Conservation (phyloP, 257 asterid genomes). For the Nicotiana undulata region DNA sequence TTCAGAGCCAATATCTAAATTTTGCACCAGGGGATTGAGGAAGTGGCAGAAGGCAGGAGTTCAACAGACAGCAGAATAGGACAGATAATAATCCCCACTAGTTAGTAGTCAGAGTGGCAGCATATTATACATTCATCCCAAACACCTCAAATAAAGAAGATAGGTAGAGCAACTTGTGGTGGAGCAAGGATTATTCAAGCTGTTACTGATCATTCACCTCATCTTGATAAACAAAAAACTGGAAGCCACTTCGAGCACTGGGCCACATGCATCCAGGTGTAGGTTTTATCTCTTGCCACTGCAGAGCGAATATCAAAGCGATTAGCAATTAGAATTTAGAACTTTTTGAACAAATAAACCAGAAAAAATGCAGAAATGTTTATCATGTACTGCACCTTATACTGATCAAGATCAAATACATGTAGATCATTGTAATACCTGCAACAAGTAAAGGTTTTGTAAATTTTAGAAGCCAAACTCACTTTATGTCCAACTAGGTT, state of each 20-base stretch:
- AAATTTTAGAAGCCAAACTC: background rate
- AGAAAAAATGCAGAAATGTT: constrained; percentile 4
- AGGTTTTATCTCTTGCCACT: constrained; percentile 99
- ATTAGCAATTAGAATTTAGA: constrained; percentile 11
- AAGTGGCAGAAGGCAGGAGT: background rate
- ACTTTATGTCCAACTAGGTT: background rate
- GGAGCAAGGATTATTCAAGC: background rate
- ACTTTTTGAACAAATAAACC: background rate
- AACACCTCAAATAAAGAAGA: constrained; percentile 6
- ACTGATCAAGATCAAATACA: constrained; percentile 90
- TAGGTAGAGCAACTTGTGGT: background rate
- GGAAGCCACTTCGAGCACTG: constrained; percentile 96
- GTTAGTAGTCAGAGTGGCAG: background rate
- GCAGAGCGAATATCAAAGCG: constrained; percentile 17
- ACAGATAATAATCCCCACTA: background rate
- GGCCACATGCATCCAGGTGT: constrained; percentile 96
- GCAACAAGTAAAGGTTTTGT: constrained; percentile 14
- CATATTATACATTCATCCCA: background rate
- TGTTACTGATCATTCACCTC: constrained; percentile 37
- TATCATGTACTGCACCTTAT: constrained; percentile 46
- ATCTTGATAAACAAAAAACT: constrained; percentile 82
- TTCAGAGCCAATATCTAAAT: background rate
- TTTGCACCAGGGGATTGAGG: background rate
- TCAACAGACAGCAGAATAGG: background rate
- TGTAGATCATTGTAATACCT: constrained; percentile 91